Conservation (phyloP, 163 green algal species). For the Scenedesmus sp. region DNA sequence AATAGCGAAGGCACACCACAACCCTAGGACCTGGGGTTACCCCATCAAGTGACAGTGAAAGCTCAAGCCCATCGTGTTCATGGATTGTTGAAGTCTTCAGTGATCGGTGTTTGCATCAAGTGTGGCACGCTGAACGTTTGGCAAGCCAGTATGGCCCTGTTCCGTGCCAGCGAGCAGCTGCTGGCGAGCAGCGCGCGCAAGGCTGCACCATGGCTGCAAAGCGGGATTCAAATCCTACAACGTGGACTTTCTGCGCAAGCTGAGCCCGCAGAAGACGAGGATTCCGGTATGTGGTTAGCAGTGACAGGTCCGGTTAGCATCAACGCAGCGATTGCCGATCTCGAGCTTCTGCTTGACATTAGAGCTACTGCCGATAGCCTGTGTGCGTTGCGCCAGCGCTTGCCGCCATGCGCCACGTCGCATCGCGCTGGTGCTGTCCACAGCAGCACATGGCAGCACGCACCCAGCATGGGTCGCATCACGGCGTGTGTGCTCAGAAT, state of each 20-base stretch:
- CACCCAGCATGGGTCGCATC: no score
- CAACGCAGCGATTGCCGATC: background rate
- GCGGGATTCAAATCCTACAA: background rate
- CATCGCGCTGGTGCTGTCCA: background rate
- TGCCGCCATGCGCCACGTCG: background rate
- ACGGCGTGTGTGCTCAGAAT: background rate
- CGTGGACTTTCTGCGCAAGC: slow-evolving; percentile 22
- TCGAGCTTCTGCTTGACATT: background rate
- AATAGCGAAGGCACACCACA: no score
- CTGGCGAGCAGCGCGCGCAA: background rate
- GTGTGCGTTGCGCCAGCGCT: background rate
- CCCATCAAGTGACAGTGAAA: no score
- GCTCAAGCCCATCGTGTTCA: no score
- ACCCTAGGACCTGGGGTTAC: no score
- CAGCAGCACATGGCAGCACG: background rate
- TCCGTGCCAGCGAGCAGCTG: slow-evolving; percentile 22
- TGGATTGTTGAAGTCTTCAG: no score
- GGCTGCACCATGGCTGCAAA: slow-evolving; percentile 36
- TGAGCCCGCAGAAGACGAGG: slow-evolving; percentile 18
- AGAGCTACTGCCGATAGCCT: background rate
- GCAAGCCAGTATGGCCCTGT: background rate
- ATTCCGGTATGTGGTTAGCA: slow-evolving; percentile 44
- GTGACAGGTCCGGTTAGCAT: background rate
- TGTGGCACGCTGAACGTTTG: background rate
- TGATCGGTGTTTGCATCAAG: no score